Evolutionary conservation across 257 asterid species (phyloP).

Genomic region (Solanum pennellii): DNA sequence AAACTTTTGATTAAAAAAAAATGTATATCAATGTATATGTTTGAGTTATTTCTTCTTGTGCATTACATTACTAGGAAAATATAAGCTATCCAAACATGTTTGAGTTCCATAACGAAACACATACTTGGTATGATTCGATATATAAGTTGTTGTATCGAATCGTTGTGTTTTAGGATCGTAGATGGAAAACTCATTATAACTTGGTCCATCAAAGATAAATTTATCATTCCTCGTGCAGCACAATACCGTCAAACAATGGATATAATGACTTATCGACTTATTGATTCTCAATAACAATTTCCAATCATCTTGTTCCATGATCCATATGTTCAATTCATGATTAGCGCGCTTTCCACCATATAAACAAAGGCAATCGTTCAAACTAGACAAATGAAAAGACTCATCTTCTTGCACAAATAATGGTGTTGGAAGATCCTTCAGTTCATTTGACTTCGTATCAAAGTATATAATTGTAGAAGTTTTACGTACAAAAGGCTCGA

Average conservation of each 20-base stretch:
- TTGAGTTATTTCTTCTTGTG: neutral
- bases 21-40: neutral
- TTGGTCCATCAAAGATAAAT: neutral
- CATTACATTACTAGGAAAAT: neutral
- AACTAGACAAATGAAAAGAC: neutral
- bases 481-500: neutral
- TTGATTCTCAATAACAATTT: neutral
- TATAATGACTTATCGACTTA: neutral
- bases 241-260: neutral
- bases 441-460: neutral
- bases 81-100: neutral
- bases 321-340: neutral
- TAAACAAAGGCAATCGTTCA: neutral
- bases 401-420: neutral
- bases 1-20: too few species aligned
- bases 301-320: neutral
- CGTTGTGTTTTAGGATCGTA: neutral
- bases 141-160: neutral
- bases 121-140: neutral
- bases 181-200: neutral
- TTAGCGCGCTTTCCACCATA: neutral
- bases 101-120: neutral
- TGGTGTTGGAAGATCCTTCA: neutral
- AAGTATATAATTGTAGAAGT: neutral
- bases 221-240: neutral